A percentile compares a stretch with the other conserved stretches of the same genome.
Evolutionary conservation across 176 grass and related monocot genomes (phyloP).

Genomic region (Calamus simplicifolius): DNA sequence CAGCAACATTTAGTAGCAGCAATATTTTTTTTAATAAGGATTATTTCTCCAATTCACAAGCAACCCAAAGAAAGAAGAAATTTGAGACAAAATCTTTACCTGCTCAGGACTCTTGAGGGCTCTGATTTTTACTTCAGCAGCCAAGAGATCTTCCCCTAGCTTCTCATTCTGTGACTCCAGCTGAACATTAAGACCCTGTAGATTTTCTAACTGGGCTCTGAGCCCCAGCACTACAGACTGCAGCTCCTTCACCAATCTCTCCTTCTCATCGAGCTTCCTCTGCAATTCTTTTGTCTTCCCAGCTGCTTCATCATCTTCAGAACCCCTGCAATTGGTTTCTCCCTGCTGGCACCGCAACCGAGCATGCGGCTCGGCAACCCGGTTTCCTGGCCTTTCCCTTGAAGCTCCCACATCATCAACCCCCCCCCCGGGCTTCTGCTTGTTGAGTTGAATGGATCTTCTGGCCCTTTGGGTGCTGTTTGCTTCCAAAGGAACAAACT

Average conservation of each 20-base stretch:
- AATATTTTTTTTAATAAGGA: no score
- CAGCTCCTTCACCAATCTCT: conserved; percentile 26
- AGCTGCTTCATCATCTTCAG: conserved; percentile 15
- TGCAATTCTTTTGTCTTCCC: conserved; percentile 8
- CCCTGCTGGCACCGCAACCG: background rate
- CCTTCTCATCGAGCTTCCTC: conserved; percentile 24
- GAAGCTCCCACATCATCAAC: background rate
- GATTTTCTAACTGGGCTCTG: conserved; percentile 36
- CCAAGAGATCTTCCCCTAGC: conserved; percentile 22
- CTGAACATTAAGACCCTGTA: conserved; percentile 36
- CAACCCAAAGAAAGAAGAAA: no score
- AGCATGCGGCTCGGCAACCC: conserved; percentile 1
- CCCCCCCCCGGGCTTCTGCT: conserved; percentile 9
- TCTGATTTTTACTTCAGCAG: conserved; percentile 18
- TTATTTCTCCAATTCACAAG: no score
- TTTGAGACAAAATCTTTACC: background rate
- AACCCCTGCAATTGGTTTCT: conserved; percentile 12
- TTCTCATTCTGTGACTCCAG: conserved; percentile 26
- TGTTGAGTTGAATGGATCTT: conserved; percentile 15
- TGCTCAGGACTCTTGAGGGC: conserved; percentile 18
- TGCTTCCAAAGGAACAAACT: background rate
- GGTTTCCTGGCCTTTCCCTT: background rate
- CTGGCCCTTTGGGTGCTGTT: conserved; percentile 5
- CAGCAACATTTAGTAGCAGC: no score
- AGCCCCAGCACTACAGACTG: conserved; percentile 29